These are phyloP conservation scores for Trichoderma sp. DNA, from an alignment of 2,329 filamentous ascomycete species.

Conservation along the genomic window DNA sequence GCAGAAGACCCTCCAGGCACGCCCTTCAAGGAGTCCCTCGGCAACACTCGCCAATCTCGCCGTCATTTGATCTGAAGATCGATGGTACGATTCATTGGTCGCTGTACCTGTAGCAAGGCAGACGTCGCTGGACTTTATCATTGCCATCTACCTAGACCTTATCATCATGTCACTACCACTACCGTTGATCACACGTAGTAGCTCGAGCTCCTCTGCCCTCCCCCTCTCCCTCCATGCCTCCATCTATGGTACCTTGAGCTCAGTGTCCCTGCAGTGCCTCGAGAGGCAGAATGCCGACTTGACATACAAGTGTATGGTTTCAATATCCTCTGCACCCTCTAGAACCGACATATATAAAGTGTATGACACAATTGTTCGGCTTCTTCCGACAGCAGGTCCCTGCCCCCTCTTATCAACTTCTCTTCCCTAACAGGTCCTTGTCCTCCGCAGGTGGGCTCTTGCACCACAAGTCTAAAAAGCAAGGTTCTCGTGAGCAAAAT, in stretches of 20 bases:
- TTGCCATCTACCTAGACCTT: too few relatives aligned
- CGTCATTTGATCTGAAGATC: neutral
- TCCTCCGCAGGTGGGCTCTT: neutral
- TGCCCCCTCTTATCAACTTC: neutral
- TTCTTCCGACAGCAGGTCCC: neutral
- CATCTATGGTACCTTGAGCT: too few relatives aligned
- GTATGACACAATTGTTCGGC: neutral
- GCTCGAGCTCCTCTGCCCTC: too few relatives aligned
- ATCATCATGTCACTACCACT: too few relatives aligned
- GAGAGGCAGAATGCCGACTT: too few relatives aligned
- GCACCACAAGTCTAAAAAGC: conserved; percentile 7
- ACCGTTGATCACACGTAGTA: too few relatives aligned
- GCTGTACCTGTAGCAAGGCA: too few relatives aligned
- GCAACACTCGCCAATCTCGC: neutral
- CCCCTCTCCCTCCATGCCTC: too few relatives aligned
- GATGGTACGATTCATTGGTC: too few relatives aligned
- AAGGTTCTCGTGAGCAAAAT: neutral
- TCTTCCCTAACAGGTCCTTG: neutral
- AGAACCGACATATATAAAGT: neutral
- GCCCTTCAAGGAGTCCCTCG: neutral
- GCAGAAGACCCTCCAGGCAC: neutral
- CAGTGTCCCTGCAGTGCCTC: too few relatives aligned
- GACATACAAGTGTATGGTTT: too few relatives aligned
- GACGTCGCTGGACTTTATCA: too few relatives aligned
- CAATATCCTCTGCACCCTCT: neutral